Base-by-base conservation (phyloP, 345 rosid genomes). In the Barbarea vulgaris region DNA sequence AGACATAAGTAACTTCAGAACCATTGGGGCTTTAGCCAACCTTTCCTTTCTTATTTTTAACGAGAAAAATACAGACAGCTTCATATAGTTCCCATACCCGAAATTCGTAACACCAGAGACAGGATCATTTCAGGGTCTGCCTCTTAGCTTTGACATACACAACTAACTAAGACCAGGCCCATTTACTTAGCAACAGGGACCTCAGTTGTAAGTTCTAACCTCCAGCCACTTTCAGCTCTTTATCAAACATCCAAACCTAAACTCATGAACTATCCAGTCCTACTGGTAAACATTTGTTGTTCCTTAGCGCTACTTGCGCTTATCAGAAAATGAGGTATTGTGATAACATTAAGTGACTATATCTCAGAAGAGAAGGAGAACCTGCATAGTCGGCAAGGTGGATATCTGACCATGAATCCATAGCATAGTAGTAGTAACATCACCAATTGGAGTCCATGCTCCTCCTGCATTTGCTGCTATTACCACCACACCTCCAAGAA, bases 381-480 rank as follows among this genome's bases (percentile, higher is more conserved):
- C 98, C 97, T 86, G 86, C 88, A 94, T 94, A 56, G 97, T 94
- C 56, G 80, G 91, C 81, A 91, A 72, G 14, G 96, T 90, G 69
- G 96, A 79, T 81, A 91, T 82, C 64, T 94, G 98, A 74, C 98
- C 98, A 79, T 94, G 97, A 74, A 94, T 94, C 98, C 98, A 94
- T 30, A 94, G 84, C 97, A 94, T 94, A 58, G 98, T 94, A 39
- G 98, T 94, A 30, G 98, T 91, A 63, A 94, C 98, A 85, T 94
- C 97, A 69, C 98, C 97, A 42, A 89, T 94, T n/a, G 98, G 98
- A 79, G 98, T 91, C 97, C 98, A 94, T 10, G 96, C 91, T 76
- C 98, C 98, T 73, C 97, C 98, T 33, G 97, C 96, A 76, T 91
- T 94, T 72, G 97, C 98, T 69, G 98, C 96, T 84, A 94, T 91